Base-by-base conservation (phyloP, 2,329 filamentous ascomycete species). In the Albophoma yamanashiensis region DNA sequence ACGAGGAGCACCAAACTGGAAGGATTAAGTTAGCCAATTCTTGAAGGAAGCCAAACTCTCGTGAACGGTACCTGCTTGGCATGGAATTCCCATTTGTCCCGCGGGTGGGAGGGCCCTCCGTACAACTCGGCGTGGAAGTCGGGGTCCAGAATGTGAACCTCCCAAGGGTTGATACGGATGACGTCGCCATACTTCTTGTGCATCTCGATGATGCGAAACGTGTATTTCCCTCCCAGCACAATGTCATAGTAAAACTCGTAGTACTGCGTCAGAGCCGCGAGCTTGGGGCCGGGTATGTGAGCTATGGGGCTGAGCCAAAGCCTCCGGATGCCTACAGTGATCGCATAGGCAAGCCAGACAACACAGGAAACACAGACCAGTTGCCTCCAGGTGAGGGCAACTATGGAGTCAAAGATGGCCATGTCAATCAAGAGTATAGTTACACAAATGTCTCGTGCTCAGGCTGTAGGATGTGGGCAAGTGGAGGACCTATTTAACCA, bases 161-260 rank as follows among this genome's bases (percentile, higher is more conserved):
- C 76, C 66, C 72, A 71, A 1, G 74, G 74, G 60, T 67, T 73
- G 62, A 76, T 76, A 43, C 75, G 73, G 55, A 76, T 66, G 50
- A 77, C 73, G 8, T 70, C 69, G 7, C 77, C 77, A 60, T 78
- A 79, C 63, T 67, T 63, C 55, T 74, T 64, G 64, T 79, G 77
- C 64, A 79, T 65, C 58, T 74, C 67, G 50, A 69, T 65, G 27
- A 79, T 75, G 59, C 77, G 71, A 64, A 71, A 75, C 17, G 68
- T 75, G 61, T 77, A 79, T 64, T 75, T 68, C 1, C 76, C 77
- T 7, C 73, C 71, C 7, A 73, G 67, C 50, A 76, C 59, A 25
- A 78, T 67, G 59, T 79, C 76, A 61, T 78, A 78, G 65, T 77
- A 79, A 56, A 73, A 71, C 62, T 76, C 74, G 60, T 76, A 76